Percentiles rank a stretch among this genome's conserved stretches.
phyloP scores from a whole-genome alignment of 176 grass and related monocot genomes.

The Carex cristatella region DNA sequence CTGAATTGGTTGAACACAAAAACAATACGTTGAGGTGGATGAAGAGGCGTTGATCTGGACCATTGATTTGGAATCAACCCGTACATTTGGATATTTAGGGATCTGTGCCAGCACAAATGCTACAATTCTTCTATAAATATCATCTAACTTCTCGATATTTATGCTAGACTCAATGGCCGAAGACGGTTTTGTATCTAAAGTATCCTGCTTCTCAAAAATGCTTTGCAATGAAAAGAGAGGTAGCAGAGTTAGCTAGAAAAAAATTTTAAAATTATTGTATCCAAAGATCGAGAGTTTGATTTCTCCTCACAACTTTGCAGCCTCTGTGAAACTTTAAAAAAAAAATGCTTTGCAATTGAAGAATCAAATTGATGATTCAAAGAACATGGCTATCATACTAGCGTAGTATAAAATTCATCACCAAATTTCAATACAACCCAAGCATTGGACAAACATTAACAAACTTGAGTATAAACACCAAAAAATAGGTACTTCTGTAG shows the following conservation, averaged over 20 bases:
- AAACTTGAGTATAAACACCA: too few relatives aligned
- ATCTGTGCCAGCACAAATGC: background rate
- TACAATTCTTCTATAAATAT: background rate
- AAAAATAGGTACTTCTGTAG: too few relatives aligned
- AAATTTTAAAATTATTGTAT: too few relatives aligned
- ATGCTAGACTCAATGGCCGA: background rate
- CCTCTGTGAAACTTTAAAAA: too few relatives aligned
- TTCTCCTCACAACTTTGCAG: too few relatives aligned
- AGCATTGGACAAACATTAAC: background rate
- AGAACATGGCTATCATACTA: background rate
- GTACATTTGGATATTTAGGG: background rate
- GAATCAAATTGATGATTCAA: background rate
- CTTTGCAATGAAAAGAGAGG: background rate
- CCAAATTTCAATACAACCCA: background rate
- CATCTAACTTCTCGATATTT: background rate
- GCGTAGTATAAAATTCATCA: background rate
- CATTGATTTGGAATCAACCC: background rate
- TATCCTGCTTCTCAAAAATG: background rate
- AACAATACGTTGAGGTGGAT: background rate
- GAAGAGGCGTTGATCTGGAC: background rate
- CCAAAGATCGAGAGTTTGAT: too few relatives aligned
- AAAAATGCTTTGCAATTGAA: background rate
- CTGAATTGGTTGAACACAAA: background rate
- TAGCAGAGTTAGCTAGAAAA: too few relatives aligned
- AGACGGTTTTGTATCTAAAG: background rate